Conservation (phyloP, 1,284 basidiomycete species). For the Chiua sp. region DNA sequence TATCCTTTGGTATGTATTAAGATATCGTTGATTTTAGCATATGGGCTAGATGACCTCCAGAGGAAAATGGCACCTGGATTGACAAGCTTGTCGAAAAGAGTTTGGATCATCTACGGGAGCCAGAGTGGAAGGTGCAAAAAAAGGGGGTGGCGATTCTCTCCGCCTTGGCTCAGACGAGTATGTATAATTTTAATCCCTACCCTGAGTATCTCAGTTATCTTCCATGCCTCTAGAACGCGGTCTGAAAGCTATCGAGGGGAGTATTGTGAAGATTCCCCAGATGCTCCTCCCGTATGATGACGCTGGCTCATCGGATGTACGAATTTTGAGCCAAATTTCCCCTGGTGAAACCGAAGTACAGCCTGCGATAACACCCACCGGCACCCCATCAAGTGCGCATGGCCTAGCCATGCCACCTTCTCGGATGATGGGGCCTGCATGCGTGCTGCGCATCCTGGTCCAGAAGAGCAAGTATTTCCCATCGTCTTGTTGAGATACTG, state of each 20-base stretch:
- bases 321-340: no score
- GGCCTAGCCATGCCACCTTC: slow-evolving; percentile 23
- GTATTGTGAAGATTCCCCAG: slow-evolving; percentile 17
- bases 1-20: no score
- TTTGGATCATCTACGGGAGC: neutral
- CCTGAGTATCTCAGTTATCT: neutral
- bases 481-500: neutral
- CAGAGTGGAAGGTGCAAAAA: slow-evolving; percentile 14
- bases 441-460: slow-evolving; percentile 23
- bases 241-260: slow-evolving; percentile 4
- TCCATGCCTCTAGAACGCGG: slow-evolving; percentile 22
- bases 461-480: slow-evolving; percentile 12
- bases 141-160: slow-evolving; percentile 13
- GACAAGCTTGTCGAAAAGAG: neutral
- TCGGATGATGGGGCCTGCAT: slow-evolving; percentile 29
- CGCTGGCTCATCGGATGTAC: no score
- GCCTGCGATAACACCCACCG: neutral
- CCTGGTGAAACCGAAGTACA: neutral
- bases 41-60: no score
- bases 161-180: slow-evolving; percentile 16
- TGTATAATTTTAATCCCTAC: no score
- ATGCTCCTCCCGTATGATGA: slow-evolving; percentile 22
- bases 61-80: no score
- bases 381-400: neutral
- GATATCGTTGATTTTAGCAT: no score